phyloP scores from a whole-genome alignment of 2,329 filamentous ascomycete species.

The Colletotrichum eleusines region DNA sequence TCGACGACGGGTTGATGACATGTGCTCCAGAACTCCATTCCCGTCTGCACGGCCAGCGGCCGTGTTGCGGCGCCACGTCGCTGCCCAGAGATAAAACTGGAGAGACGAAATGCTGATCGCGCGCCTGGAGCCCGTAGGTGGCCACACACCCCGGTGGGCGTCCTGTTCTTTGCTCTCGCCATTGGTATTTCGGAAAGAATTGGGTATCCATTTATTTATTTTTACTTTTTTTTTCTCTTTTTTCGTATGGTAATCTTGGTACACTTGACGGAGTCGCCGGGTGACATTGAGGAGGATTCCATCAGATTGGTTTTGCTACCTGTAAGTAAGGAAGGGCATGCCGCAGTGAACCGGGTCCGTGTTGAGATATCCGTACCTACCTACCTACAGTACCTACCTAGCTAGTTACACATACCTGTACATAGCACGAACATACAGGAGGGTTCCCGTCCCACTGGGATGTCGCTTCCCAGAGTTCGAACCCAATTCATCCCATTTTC shows the following conservation, averaged over 20 bases:
- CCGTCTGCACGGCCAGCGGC: constrained; percentile 9
- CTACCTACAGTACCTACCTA: no score
- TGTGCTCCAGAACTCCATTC: constrained; percentile 18
- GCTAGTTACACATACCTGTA: no score
- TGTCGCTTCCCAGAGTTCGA: constrained; percentile 14
- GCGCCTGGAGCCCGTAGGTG: constrained; percentile 17
- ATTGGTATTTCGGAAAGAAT: constrained; percentile 25
- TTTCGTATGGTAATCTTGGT: no score
- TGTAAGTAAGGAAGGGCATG: no score
- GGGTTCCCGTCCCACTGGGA: constrained; percentile 6
- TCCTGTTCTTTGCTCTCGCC: constrained; percentile 20
- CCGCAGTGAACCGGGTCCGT: background rate
- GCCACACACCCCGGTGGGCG: background rate
- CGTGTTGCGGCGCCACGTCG: constrained; percentile 25
- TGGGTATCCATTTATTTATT: constrained; percentile 8
- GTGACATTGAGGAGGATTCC: background rate
- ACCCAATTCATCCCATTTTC: background rate
- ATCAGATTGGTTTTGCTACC: background rate
- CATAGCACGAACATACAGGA: no score
- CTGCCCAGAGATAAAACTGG: constrained; percentile 37
- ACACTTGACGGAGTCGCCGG: background rate
- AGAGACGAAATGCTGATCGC: constrained; percentile 25
- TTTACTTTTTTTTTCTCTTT: no score
- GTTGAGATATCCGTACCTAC: no score
- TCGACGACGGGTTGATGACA: constrained; percentile 1